Evolutionary conservation across 129 eudicot species (phyloP).

Genomic region (Centaurea solstitialis): DNA sequence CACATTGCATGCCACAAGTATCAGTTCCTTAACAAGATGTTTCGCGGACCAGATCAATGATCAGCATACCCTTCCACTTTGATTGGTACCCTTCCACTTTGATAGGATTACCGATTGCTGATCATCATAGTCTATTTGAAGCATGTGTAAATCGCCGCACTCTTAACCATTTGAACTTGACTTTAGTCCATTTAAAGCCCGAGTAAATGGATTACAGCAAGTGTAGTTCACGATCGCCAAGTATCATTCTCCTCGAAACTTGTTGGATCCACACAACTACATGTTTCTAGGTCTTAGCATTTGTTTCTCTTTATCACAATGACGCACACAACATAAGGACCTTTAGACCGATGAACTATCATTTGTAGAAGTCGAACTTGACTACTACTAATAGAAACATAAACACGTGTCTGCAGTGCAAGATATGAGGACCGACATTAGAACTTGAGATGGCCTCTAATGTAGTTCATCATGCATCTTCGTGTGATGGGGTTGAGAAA

Average conservation of each 20-base stretch:
- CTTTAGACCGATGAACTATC: background rate
- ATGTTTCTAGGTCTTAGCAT: background rate
- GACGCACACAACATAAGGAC: background rate
- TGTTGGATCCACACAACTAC: background rate
- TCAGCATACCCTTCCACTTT: background rate
- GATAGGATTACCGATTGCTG: background rate
- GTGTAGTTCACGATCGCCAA: too few species aligned
- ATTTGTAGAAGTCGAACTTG: too few species aligned
- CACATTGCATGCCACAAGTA: background rate
- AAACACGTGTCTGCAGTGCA: too few species aligned
- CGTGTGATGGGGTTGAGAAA: conserved; percentile 25
- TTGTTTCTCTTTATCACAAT: background rate
- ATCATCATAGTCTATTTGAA: background rate
- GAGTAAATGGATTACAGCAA: too few species aligned
- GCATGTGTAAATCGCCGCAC: too few species aligned
- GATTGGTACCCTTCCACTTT: background rate
- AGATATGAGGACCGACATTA: background rate
- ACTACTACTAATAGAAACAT: too few species aligned
- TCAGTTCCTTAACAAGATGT: background rate
- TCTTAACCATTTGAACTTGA: too few species aligned
- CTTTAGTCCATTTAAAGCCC: too few species aligned
- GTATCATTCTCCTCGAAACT: too few species aligned
- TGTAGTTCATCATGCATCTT: background rate
- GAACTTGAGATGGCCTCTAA: background rate
- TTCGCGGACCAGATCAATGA: background rate